Conservation (phyloP, 2,329 filamentous ascomycete genomes). For the Monosporascus sp. region DNA sequence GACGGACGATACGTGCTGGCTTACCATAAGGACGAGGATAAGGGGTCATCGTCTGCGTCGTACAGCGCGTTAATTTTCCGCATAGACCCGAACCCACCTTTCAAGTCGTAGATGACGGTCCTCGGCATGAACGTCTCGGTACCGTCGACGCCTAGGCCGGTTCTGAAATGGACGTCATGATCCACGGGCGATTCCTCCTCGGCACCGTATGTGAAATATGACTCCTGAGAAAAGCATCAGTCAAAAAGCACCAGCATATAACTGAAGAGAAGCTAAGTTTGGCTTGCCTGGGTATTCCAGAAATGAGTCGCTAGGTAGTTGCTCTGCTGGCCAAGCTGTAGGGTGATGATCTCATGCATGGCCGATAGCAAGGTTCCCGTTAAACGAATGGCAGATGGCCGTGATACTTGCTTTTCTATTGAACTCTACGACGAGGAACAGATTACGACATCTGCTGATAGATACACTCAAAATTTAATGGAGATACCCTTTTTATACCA, state of each 20-base stretch:
- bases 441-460: too few species aligned
- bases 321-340: constrained; percentile 87
- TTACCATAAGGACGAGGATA: constrained; percentile 35
- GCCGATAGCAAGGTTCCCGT: background rate
- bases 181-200: constrained; percentile 64
- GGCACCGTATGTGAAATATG: constrained; percentile 85
- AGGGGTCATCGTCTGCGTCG: constrained; percentile 41
- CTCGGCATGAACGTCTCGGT: constrained; percentile 88
- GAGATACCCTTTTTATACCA: too few species aligned
- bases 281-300: constrained; percentile 81
- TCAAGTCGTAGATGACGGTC: constrained; percentile 90
- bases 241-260: constrained; percentile 1
- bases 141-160: constrained; percentile 76
- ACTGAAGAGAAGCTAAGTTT: background rate
- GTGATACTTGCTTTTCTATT: background rate
- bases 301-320: constrained; percentile 96
- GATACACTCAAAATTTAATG: too few species aligned
- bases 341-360: constrained; percentile 93
- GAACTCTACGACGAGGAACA: too few species aligned
- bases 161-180: constrained; percentile 83
- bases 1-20: constrained; percentile 5
- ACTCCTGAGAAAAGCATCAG: constrained; percentile 60
- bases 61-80: constrained; percentile 87
- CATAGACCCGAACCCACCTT: constrained; percentile 85
- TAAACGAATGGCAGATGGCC: background rate